phyloP scores from a whole-genome alignment of 768 basidiomycete species.

The Amanita inopinata region DNA sequence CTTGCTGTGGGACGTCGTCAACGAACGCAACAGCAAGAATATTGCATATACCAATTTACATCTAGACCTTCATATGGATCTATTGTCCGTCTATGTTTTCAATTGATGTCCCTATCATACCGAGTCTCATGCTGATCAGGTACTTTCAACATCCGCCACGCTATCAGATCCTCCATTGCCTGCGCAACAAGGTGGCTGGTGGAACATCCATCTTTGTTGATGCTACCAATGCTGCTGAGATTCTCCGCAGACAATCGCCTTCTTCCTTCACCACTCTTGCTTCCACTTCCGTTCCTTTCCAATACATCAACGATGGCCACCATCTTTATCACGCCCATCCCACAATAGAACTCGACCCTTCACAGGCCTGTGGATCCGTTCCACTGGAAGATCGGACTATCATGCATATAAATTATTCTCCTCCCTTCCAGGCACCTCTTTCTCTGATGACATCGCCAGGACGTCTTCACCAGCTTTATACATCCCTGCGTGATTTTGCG shows the following conservation, averaged over 20 bases:
- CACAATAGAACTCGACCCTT: constrained; percentile 54
- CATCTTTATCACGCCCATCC: constrained; percentile 66
- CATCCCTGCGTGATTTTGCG: constrained; percentile 55
- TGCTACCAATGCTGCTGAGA: constrained; percentile 51
- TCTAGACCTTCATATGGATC: constrained; percentile 86
- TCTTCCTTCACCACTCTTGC: constrained; percentile 50
- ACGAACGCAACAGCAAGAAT: constrained; percentile 64
- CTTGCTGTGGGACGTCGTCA: constrained; percentile 79
- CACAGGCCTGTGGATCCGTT: constrained; percentile 11
- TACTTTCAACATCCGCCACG: constrained; percentile 89
- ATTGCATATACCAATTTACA: constrained; percentile 92
- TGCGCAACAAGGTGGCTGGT: constrained; percentile 76
- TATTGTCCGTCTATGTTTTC: constrained; percentile 48
- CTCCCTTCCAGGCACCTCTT: constrained; percentile 88
- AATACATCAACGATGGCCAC: constrained; percentile 87
- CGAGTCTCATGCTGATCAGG: constrained; percentile 26
- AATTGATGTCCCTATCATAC: neutral
- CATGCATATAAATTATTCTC: constrained; percentile 79
- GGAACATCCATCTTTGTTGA: constrained; percentile 87
- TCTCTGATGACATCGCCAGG: constrained; percentile 36
- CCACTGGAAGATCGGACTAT: constrained; percentile 24
- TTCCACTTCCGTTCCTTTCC: constrained; percentile 65
- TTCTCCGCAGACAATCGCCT: constrained; percentile 37
- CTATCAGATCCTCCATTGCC: constrained; percentile 86
- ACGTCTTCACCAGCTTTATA: constrained; percentile 35